These are phyloP conservation scores for Dichotomopilus funicola DNA, from an alignment of 2,329 filamentous ascomycete genomes.

Conservation along the genomic window DNA sequence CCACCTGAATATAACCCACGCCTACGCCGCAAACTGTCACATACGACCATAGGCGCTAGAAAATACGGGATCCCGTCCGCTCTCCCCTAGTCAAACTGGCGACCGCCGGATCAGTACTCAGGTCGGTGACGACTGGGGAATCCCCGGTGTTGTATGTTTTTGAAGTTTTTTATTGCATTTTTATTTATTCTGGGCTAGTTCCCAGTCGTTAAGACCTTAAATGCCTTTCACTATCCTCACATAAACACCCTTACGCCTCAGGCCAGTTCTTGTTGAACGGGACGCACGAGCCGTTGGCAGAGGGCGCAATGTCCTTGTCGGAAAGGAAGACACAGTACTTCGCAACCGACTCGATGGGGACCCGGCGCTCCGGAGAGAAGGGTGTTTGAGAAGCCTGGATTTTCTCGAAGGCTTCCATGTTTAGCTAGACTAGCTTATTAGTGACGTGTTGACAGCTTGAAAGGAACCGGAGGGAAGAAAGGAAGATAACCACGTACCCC, in stretches of 20 bases:
- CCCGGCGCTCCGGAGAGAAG: slow-evolving; percentile 25
- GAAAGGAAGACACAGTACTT: slow-evolving; percentile 34
- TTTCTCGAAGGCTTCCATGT: slow-evolving; percentile 29
- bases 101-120: no score
- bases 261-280: slow-evolving; percentile 34
- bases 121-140: neutral
- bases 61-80: no score
- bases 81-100: no score
- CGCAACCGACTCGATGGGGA: slow-evolving; percentile 33
- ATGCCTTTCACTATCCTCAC: no score
- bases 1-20: no score
- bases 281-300: slow-evolving; percentile 30
- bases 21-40: no score
- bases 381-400: slow-evolving; percentile 26
- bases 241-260: slow-evolving; percentile 20
- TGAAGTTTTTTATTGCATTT: no score
- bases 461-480: no score
- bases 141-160: neutral
- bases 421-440: slow-evolving; percentile 13
- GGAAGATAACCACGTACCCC: slow-evolving; percentile 13
- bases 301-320: slow-evolving; percentile 29
- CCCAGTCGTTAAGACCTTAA: neutral
- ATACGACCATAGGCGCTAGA: no score
- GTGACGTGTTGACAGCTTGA: neutral
- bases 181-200: neutral